Evolutionary conservation across 306 rosid species (phyloP).

Genomic region (Prunus kanzakura): DNA sequence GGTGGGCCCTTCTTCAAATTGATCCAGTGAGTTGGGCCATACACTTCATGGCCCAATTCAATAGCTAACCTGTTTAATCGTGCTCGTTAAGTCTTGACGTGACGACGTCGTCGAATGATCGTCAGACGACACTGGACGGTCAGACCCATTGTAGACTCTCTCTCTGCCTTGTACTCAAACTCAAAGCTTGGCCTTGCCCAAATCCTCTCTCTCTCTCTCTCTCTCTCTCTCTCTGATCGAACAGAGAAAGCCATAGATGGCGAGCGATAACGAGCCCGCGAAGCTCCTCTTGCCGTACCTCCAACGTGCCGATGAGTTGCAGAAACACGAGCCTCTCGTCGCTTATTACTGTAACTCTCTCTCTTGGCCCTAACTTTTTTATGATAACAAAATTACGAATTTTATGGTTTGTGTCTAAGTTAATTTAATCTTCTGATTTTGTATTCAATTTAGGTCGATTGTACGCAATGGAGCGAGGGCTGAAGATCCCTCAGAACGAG

Average conservation of each 20-base stretch:
- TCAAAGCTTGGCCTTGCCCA: slow-evolving; percentile 8
- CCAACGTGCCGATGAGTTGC: slow-evolving; percentile 99
- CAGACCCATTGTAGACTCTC: background rate
- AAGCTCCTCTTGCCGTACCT: slow-evolving; percentile 94
- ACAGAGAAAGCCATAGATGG: slow-evolving; percentile 43
- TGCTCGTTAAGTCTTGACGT: background rate
- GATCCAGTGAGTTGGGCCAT: background rate
- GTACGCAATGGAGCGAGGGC: slow-evolving; percentile 95
- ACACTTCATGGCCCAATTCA: background rate
- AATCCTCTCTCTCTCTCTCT: background rate
- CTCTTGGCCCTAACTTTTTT: background rate
- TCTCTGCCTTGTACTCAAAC: background rate
- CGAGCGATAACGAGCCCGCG: slow-evolving; percentile 92
- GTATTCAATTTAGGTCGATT: slow-evolving; percentile 64
- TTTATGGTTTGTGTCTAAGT: background rate
- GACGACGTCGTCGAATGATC: background rate
- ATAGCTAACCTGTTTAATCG: background rate
- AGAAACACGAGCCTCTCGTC: slow-evolving; percentile 94
- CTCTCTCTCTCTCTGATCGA: background rate
- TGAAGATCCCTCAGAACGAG: slow-evolving; percentile 80
- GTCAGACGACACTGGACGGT: background rate
- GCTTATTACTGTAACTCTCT: slow-evolving; percentile 74
- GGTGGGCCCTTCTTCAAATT: too few species aligned
- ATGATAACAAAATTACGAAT: background rate
- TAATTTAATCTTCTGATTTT: background rate